These are phyloP conservation scores for Canna indica DNA, from an alignment of 176 grass and related monocot genomes.

Conservation along the genomic window DNA sequence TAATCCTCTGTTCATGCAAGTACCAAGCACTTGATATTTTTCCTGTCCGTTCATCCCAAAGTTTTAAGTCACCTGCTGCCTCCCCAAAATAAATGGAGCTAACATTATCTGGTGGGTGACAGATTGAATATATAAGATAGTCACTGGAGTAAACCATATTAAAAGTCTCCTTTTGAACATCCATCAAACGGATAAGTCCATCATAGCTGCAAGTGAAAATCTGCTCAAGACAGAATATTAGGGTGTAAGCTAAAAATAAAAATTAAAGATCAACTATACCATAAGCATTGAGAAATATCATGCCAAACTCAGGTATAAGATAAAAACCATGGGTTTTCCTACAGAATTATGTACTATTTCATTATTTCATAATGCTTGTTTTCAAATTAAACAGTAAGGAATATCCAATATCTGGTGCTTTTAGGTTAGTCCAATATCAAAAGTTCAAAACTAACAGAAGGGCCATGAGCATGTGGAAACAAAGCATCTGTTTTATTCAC, in stretches of 20 bases:
- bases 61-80: conserved; percentile 38
- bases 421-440: no score
- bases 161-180: conserved; percentile 58
- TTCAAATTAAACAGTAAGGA: not conserved
- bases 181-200: conserved; percentile 71
- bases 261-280: not conserved
- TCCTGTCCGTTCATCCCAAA: conserved; percentile 52
- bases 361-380: not conserved
- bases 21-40: conserved; percentile 41
- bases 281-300: not conserved
- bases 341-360: not conserved
- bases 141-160: conserved; percentile 40
- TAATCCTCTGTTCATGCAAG: conserved; percentile 47
- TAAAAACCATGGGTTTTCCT: not conserved
- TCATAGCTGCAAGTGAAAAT: conserved; percentile 67
- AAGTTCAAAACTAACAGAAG: not conserved
- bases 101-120: conserved; percentile 34
- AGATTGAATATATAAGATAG: conserved; percentile 46
- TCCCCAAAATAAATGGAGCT: conserved; percentile 50
- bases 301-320: not conserved
- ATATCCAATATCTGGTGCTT: no score
- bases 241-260: no score
- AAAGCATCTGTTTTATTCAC: not conserved
- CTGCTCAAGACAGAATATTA: conserved; percentile 23
- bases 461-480: not conserved